Base-by-base conservation (phyloP, 2,329 filamentous ascomycete species). In the Herpotrichia juniperi region DNA sequence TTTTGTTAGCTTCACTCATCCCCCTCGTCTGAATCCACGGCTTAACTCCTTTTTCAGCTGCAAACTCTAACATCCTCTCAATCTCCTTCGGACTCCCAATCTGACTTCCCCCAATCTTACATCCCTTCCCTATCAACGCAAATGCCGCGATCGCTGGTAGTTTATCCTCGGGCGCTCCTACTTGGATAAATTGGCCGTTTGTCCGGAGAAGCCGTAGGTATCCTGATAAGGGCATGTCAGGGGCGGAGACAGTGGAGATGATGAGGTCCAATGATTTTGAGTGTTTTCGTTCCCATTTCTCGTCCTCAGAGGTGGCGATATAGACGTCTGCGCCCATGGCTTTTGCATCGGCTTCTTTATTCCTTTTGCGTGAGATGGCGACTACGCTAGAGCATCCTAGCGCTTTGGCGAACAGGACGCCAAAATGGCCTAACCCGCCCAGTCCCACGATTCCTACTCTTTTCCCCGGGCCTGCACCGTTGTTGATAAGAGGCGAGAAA, bases 381-480 rank as follows among this genome's bases (percentile, higher is more conserved):
- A 87, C 85, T 1, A 87, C 83, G 3, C 82, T 81, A 42, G 90
- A 85, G 25, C 87, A 87, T 4, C 87, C 88, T 1, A 93, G 73
- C 1, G 89, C 89, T 58, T 82, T 85, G 1, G 88, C 86, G 71
- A 86, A 91, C 54, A 91, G 76, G 12, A 93, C 69, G 0, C 83
- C 90, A 57, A 92, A 85, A 68, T 93, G 89, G 0, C 89, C 89
- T 0, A 92, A 74, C 0, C 89, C 89, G 6, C 89, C 89, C 11
- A 93, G 78, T 6, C 89, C 89, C 11, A 91, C 78, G 47, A 93
- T 83, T 0, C 85, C 89, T 0, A 93, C 87, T 3, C 75, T 79
- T 71, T 89, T 90, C 4, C 89, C 89, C 0, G 87, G 86, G 0
- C 89, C 89, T 28, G 84, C 81, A 1, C 83, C 84, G 30, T 89